Conservation (phyloP, 139 green algal species). For the Astrephomene gubernaculifera region DNA sequence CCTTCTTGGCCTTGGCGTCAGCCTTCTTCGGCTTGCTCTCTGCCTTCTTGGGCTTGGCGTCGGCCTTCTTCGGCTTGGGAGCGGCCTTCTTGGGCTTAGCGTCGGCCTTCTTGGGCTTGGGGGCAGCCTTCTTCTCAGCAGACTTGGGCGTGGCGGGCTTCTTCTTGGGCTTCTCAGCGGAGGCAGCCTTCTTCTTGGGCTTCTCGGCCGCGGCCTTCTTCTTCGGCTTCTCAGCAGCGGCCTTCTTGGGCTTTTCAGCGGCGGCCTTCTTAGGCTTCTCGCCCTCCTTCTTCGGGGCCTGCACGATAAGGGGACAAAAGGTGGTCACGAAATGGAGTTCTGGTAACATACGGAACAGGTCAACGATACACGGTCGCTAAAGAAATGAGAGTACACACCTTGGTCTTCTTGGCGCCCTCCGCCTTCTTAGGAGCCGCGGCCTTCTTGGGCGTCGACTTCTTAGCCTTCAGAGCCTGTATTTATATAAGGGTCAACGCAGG, state of each 20-base stretch:
- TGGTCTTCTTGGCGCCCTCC: conserved; percentile 27
- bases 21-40: conserved; percentile 34
- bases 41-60: background rate
- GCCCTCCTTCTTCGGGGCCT: conserved; percentile 49
- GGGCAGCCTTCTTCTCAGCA: conserved; percentile 33
- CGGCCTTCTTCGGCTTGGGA: conserved; percentile 49
- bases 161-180: conserved; percentile 46
- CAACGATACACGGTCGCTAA: too few relatives aligned
- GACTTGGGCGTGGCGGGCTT: conserved; percentile 37
- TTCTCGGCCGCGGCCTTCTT: conserved; percentile 47
- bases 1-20: conserved; percentile 38
- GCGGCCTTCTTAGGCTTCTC: conserved; percentile 48
- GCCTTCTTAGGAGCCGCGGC: conserved; percentile 44
- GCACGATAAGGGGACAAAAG: too few relatives aligned
- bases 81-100: conserved; percentile 21
- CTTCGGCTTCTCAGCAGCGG: too few relatives aligned
- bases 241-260: too few relatives aligned
- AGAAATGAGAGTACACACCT: too few relatives aligned
- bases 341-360: too few relatives aligned
- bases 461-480: conserved; percentile 30
- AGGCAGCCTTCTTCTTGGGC: conserved; percentile 39
- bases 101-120: conserved; percentile 37
- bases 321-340: too few relatives aligned
- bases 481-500: background rate
- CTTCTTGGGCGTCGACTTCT: conserved; percentile 40